Percentiles rank a stretch among this genome's conserved stretches.
These are phyloP conservation scores for Punctularia strigosozonata DNA, from an alignment of 768 basidiomycete genomes.

Conservation along the genomic window DNA sequence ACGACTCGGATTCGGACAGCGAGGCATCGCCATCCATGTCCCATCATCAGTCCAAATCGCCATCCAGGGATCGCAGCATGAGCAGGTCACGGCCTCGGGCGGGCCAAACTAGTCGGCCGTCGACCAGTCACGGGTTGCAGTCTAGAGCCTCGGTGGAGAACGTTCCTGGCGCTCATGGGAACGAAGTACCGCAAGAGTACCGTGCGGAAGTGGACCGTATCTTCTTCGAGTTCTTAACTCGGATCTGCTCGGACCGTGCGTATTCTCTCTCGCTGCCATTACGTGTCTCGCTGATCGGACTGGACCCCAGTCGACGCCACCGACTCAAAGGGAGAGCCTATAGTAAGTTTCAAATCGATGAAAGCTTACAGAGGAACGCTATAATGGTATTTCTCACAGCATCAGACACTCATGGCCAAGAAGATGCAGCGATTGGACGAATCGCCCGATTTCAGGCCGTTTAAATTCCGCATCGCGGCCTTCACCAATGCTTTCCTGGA, in stretches of 20 bases:
- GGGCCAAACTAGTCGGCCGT: slow-evolving; percentile 12
- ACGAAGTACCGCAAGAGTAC: slow-evolving; percentile 74
- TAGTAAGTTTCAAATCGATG: too few relatives aligned
- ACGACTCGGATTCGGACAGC: slow-evolving; percentile 17
- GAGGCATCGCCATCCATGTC: slow-evolving; percentile 9
- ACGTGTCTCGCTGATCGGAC: slow-evolving; percentile 9
- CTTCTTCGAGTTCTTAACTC: slow-evolving; percentile 83
- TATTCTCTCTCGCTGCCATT: not conserved
- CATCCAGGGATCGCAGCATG: slow-evolving; percentile 8
- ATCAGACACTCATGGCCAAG: slow-evolving; percentile 98
- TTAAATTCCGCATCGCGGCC: slow-evolving; percentile 98
- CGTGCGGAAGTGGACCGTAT: slow-evolving; percentile 76
- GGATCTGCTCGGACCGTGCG: slow-evolving; percentile 77
- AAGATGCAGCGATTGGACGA: slow-evolving; percentile 97
- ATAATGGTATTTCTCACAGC: too few relatives aligned
- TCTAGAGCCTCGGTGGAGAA: slow-evolving; percentile 15
- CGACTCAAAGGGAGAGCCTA: slow-evolving; percentile 90
- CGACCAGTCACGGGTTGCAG: slow-evolving; percentile 11
- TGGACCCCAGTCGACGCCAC: slow-evolving; percentile 77
- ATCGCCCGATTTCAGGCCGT: slow-evolving; percentile 92
- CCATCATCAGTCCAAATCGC: slow-evolving; percentile 8
- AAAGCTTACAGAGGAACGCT: too few relatives aligned
- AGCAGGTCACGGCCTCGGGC: slow-evolving; percentile 10
- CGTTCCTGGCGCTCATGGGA: slow-evolving; percentile 23
- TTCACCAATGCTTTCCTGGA: slow-evolving; percentile 95